phyloP scores from a whole-genome alignment of 176 grass and related monocot genomes.

The Oryza rufipogon region DNA sequence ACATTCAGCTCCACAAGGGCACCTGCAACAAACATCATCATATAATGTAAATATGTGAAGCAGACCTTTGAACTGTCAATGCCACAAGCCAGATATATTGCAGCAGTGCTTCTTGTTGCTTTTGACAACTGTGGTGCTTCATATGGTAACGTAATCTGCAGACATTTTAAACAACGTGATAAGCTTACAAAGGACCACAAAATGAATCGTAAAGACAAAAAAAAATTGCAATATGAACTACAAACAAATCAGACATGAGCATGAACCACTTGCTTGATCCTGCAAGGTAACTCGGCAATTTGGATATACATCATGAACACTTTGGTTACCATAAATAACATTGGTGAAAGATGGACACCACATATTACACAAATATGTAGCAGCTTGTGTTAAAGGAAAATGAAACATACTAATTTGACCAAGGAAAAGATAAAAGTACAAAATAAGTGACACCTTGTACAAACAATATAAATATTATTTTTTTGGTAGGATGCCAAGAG shows the following conservation, averaged over 20 bases:
- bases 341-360: slow-evolving; percentile 15
- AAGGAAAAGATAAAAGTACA: not conserved
- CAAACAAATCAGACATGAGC: slow-evolving; percentile 1
- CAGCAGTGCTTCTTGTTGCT: slow-evolving; percentile 96
- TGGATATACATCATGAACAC: not conserved
- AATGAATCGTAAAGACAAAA: slow-evolving; percentile 6
- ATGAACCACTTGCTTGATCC: slow-evolving; percentile 13
- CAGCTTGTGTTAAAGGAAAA: slow-evolving; percentile 28
- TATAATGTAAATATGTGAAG: slow-evolving; percentile 23
- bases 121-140: slow-evolving; percentile 71
- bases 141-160: slow-evolving; percentile 94
- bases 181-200: not conserved
- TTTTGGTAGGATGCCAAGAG: slow-evolving; percentile 12
- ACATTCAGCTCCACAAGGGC: slow-evolving; percentile 14
- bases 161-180: not conserved
- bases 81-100: slow-evolving; percentile 95
- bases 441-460: not conserved
- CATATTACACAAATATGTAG: slow-evolving; percentile 25
- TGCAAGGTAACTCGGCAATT: slow-evolving; percentile 9
- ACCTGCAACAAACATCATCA: slow-evolving; percentile 19
- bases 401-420: slow-evolving; percentile 23
- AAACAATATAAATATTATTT: slow-evolving; percentile 6
- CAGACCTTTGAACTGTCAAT: slow-evolving; percentile 91
- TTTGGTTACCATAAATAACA: slow-evolving; percentile 9
- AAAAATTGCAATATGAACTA: slow-evolving; percentile 11